phyloP scores from a whole-genome alignment of 352 stramenopile species.

The Aphanomyces cochlioides region DNA sequence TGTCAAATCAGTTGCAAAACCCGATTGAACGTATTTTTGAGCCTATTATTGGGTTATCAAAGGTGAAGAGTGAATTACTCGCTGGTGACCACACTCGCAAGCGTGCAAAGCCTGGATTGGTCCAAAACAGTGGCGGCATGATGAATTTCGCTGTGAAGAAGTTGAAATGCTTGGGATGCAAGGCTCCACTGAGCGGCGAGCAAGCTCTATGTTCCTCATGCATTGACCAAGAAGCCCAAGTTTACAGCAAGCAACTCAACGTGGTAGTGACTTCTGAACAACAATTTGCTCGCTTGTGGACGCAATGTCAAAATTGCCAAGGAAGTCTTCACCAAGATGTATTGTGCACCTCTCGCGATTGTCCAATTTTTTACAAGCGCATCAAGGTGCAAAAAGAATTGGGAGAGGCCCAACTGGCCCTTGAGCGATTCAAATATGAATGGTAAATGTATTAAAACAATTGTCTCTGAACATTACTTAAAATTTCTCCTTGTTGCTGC shows the following conservation, averaged over 20 bases:
- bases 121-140: constrained; percentile 95
- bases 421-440: constrained; percentile 94
- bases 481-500: constrained; percentile 1
- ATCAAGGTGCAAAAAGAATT: constrained; percentile 99
- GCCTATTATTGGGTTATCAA: constrained; percentile 94
- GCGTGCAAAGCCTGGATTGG: constrained; percentile 94
- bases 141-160: constrained; percentile 99
- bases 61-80: constrained; percentile 89
- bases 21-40: constrained; percentile 98
- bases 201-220: constrained; percentile 93
- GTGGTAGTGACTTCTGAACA: constrained; percentile 92
- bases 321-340: constrained; percentile 94
- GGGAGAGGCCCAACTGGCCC: constrained; percentile 85
- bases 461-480: constrained; percentile 27
- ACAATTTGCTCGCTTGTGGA: constrained; percentile 95
- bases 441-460: constrained; percentile 48
- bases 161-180: constrained; percentile 97
- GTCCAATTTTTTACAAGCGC: constrained; percentile 99
- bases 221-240: constrained; percentile 86
- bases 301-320: constrained; percentile 98
- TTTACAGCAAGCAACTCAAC: constrained; percentile 94
- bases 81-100: constrained; percentile 97
- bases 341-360: constrained; percentile 97
- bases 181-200: constrained; percentile 88
- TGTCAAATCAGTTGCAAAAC: constrained; percentile 98